Percentiles rank a stretch among this genome's conserved stretches.
These are phyloP conservation scores for Luffa aegyptiaca DNA, from an alignment of 306 rosid species.

Conservation along the genomic window DNA sequence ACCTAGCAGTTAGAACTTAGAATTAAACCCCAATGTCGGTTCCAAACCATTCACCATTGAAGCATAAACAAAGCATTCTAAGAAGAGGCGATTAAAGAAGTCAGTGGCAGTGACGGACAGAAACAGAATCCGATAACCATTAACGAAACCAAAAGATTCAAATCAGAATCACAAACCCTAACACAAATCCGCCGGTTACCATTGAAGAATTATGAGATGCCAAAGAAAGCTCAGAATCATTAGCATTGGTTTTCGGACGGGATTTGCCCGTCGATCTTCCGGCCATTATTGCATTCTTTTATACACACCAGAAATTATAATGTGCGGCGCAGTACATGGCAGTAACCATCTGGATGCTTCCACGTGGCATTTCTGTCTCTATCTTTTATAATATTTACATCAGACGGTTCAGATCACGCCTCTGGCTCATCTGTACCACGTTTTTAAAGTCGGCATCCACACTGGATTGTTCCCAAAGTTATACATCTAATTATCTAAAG, in stretches of 20 bases:
- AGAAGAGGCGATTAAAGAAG: background rate
- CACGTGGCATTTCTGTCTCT: background rate
- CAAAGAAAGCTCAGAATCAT: background rate
- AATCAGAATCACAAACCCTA: conserved; percentile 8
- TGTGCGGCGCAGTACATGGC: background rate
- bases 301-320: background rate
- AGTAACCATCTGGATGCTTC: background rate
- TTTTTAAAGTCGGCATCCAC: background rate
- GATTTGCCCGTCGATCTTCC: background rate
- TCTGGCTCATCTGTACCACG: background rate
- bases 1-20: background rate
- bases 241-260: background rate
- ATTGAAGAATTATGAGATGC: background rate
- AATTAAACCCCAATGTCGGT: background rate
- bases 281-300: background rate
- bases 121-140: background rate
- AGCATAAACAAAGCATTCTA: background rate
- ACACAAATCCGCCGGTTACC: background rate
- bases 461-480: background rate
- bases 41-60: background rate
- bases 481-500: background rate
- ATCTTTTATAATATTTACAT: background rate
- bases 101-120: background rate
- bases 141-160: background rate
- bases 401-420: conserved; percentile 2